phyloP scores from a whole-genome alignment of 2,329 filamentous ascomycete genomes.

The Aspergillus uvarum region DNA sequence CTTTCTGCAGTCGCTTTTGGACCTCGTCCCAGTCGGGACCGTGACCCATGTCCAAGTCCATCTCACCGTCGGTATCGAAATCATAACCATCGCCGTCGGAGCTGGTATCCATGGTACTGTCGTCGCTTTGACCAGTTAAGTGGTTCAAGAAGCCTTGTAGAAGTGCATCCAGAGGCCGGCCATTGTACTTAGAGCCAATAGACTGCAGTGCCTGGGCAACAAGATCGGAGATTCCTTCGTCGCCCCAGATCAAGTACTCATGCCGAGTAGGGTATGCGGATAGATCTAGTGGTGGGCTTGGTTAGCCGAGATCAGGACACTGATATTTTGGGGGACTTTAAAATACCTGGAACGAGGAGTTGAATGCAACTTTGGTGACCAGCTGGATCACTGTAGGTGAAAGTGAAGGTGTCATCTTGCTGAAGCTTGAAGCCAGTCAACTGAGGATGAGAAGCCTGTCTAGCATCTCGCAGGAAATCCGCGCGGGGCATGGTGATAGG shows the following conservation, averaged over 20 bases:
- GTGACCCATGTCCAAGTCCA: slow-evolving; percentile 29
- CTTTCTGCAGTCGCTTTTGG: slow-evolving; percentile 48
- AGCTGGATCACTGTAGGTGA: slow-evolving; percentile 51
- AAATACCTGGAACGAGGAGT: slow-evolving; percentile 42
- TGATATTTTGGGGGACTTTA: background rate
- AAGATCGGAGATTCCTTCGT: slow-evolving; percentile 36
- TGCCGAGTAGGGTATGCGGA: slow-evolving; percentile 61
- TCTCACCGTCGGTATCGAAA: slow-evolving; percentile 33
- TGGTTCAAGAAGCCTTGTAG: slow-evolving; percentile 16
- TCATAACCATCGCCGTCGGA: slow-evolving; percentile 23
- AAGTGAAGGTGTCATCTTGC: slow-evolving; percentile 70
- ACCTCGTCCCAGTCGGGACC: slow-evolving; percentile 13
- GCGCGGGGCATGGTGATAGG: slow-evolving; percentile 36
- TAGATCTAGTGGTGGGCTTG: slow-evolving; percentile 47
- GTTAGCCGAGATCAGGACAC: slow-evolving; percentile 16
- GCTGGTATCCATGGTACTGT: background rate
- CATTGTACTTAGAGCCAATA: slow-evolving; percentile 47
- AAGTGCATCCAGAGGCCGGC: slow-evolving; percentile 48
- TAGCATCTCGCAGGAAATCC: slow-evolving; percentile 52
- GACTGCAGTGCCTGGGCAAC: slow-evolving; percentile 39
- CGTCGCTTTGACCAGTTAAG: slow-evolving; percentile 9
- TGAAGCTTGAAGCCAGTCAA: slow-evolving; percentile 59
- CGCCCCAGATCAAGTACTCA: slow-evolving; percentile 53
- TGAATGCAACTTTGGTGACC: slow-evolving; percentile 35
- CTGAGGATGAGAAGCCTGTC: slow-evolving; percentile 42